These are phyloP conservation scores for Arbutus unedo DNA, from an alignment of 148 eudicot species.

Conservation along the genomic window DNA sequence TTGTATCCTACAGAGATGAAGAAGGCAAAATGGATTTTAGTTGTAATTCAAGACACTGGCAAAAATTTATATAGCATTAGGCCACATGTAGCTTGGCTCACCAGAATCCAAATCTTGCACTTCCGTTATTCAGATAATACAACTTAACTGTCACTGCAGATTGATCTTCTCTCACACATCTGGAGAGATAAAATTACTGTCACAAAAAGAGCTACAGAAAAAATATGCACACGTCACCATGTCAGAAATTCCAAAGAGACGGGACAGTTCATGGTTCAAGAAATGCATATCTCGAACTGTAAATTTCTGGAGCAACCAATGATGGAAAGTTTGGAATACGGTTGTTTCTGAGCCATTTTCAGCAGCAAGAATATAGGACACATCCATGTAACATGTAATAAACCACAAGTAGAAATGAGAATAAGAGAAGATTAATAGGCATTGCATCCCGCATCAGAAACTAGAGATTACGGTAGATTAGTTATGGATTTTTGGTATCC, in stretches of 20 bases:
- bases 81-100: constrained; percentile 32
- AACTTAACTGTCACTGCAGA: constrained; percentile 74
- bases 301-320: neutral
- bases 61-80: neutral
- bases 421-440: neutral
- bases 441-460: neutral
- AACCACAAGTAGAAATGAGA: neutral
- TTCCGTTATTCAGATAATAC: constrained; percentile 88
- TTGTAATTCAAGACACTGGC: neutral
- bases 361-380: neutral
- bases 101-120: constrained; percentile 98
- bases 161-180: constrained; percentile 91
- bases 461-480: neutral
- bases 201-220: constrained; percentile 1
- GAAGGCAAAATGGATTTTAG: constrained; percentile 11
- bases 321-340: neutral
- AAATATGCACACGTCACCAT: neutral
- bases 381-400: neutral
- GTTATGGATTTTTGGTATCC: neutral
- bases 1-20: constrained; percentile 59
- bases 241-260: neutral
- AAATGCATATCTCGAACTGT: neutral
- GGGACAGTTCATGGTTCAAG: neutral
- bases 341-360: neutral
- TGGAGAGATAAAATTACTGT: constrained; percentile 26